A percentile compares a stretch with the other conserved stretches of the same genome.
phyloP scores from a whole-genome alignment of 371 early-diverging fungal species.

The Mucor racemosus region DNA sequence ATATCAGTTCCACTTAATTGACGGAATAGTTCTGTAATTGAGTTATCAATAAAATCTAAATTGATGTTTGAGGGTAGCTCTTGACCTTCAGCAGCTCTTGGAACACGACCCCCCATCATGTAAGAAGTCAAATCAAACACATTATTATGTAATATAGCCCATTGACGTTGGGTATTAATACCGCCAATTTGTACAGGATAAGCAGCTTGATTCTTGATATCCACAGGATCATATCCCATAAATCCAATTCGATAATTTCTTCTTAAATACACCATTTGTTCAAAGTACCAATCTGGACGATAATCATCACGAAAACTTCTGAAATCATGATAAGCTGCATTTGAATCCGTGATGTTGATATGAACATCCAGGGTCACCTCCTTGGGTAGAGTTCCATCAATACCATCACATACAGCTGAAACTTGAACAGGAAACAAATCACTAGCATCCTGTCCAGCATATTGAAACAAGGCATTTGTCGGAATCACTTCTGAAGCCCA shows the following conservation, averaged over 20 bases:
- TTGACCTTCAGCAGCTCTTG: slow-evolving; percentile 24
- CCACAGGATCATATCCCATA: slow-evolving; percentile 50
- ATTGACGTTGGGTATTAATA: slow-evolving; percentile 30
- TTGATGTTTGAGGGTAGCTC: slow-evolving; percentile 23
- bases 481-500: slow-evolving; percentile 59
- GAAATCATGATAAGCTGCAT: slow-evolving; percentile 49
- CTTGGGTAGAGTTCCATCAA: slow-evolving; percentile 37
- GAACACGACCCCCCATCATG: slow-evolving; percentile 42
- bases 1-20: slow-evolving; percentile 71
- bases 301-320: slow-evolving; percentile 46
- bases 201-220: slow-evolving; percentile 47
- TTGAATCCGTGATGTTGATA: slow-evolving; percentile 51
- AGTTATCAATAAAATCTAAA: slow-evolving; percentile 58
- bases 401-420: slow-evolving; percentile 57
- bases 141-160: slow-evolving; percentile 60
- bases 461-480: slow-evolving; percentile 48
- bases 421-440: slow-evolving; percentile 80
- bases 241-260: slow-evolving; percentile 55
- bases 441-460: slow-evolving; percentile 74
- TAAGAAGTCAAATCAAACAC: slow-evolving; percentile 65
- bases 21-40: slow-evolving; percentile 69
- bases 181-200: slow-evolving; percentile 34
- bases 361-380: slow-evolving; percentile 45
- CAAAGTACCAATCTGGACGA: slow-evolving; percentile 60
- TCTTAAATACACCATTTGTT: slow-evolving; percentile 57